Evolutionary conservation across 139 green algal genomes (phyloP), one percentile per base, ranked within the genome.

Genomic region (Zygnema cylindricum): DNA sequence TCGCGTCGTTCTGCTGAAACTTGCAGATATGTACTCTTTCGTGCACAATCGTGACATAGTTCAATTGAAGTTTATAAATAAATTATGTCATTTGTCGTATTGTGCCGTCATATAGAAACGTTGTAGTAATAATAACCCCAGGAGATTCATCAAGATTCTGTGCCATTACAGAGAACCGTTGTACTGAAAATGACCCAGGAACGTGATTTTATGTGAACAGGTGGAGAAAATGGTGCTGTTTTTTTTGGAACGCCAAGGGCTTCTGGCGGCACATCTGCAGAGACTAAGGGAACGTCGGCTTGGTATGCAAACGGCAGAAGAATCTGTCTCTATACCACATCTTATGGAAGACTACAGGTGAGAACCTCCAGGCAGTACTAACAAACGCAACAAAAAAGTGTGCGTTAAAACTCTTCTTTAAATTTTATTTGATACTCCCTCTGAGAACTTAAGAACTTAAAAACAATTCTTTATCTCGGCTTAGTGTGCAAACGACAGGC

Each of bases 161-260:
- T n/a, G n/a, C n/a, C n/a, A n/a, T n/a, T 40, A 69, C 30, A 2
- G n/a, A 69, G n/a, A 40, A 30, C 1, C 49, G 55, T 82, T 2
- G 1, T 40, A 71, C 11, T 38, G 3, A 76, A 71, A 69, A 76
- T 2, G 30, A n/a, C 30, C 32, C 30, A 25, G 25, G 75, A 76
- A 3, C 55, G 1, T 39, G 75, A 76, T n/a, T 82, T 39, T n/a
- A 25, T 40, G 49, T 2, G n/a, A 30, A 43, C 85, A 90, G 85
- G 33, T 90, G 63, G 85, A 90, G 85, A 90, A 43, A 25, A 87
- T 77, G 43, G 85, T 90, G 42, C 41, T 90, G 42, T 90, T 90
- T 79, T 79, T 90, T 87, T n/a, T 90, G 49, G 79, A 86, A 55
- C 79, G 55, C 49, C 77, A 90, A 69, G 85, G 85, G 42, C n/a